These are phyloP conservation scores for Apophysomyces variabilis DNA, from an alignment of 371 early-diverging fungal species.

Conservation along the genomic window DNA sequence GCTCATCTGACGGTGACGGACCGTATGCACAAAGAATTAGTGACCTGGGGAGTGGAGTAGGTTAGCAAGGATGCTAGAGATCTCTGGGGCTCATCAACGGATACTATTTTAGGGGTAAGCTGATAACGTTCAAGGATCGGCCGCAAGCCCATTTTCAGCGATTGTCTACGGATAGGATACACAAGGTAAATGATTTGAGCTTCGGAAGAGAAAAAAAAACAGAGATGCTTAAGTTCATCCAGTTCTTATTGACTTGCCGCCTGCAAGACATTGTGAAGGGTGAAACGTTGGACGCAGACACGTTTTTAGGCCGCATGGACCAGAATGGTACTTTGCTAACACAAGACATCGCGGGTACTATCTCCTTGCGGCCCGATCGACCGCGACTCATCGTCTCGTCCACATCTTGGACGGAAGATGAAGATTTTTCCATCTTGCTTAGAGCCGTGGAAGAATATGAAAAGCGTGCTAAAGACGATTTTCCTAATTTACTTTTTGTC, in stretches of 20 bases:
- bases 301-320: conserved; percentile 29
- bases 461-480: conserved; percentile 25
- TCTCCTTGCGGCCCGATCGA: conserved; percentile 53
- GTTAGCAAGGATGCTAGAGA: not conserved
- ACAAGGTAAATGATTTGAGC: conserved; percentile 49
- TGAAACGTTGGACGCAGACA: conserved; percentile 31
- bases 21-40: conserved; percentile 78
- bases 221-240: not conserved
- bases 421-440: conserved; percentile 87
- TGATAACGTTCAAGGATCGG: conserved; percentile 75
- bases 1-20: conserved; percentile 89
- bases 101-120: conserved; percentile 53
- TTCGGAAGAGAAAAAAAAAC: conserved; percentile 10
- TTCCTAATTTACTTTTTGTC: conserved; percentile 75
- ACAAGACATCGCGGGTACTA: conserved; percentile 28
- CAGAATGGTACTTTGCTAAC: conserved; percentile 50
- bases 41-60: conserved; percentile 64
- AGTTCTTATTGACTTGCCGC: conserved; percentile 45
- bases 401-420: conserved; percentile 97
- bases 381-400: conserved; percentile 83
- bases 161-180: conserved; percentile 58
- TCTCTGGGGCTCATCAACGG: conserved; percentile 2
- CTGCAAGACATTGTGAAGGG: conserved; percentile 45
- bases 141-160: conserved; percentile 72
- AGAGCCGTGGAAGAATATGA: conserved; percentile 72